These are phyloP conservation scores for Leptodermis oblonga DNA, from an alignment of 257 asterid species.

Conservation along the genomic window DNA sequence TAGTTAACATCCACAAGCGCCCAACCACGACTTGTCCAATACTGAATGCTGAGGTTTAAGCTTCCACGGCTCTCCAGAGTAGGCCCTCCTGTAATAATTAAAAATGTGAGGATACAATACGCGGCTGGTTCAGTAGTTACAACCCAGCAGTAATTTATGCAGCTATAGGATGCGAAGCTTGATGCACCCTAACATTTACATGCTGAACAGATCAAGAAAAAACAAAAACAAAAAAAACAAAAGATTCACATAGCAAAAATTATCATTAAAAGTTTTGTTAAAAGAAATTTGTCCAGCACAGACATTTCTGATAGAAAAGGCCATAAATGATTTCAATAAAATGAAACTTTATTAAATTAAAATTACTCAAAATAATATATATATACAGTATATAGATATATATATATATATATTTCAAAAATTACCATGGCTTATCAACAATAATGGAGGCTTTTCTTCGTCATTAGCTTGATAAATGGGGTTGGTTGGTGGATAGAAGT, in stretches of 20 bases:
- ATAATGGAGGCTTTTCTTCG: slow-evolving; percentile 85
- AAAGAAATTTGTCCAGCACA: not conserved
- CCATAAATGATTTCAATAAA: not conserved
- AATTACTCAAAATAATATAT: not conserved
- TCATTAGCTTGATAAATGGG: slow-evolving; percentile 60
- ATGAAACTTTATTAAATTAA: not conserved
- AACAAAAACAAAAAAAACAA: not conserved
- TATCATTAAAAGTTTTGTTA: too few relatives aligned
- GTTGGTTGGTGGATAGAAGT: slow-evolving; percentile 89
- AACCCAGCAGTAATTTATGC: not conserved
- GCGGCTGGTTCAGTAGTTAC: not conserved
- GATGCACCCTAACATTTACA: not conserved
- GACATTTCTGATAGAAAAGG: not conserved
- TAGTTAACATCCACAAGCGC: slow-evolving; percentile 96
- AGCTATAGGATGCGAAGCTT: not conserved
- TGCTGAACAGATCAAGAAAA: not conserved
- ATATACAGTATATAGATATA: too few relatives aligned
- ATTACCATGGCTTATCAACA: slow-evolving; percentile 84
- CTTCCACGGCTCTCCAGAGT: slow-evolving; percentile 84
- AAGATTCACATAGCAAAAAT: not conserved
- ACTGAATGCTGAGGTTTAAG: slow-evolving; percentile 72
- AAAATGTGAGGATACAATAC: not conserved
- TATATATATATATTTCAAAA: too few relatives aligned
- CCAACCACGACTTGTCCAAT: slow-evolving; percentile 99
- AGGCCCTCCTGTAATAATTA: slow-evolving; percentile 69